These are phyloP conservation scores for Botrytis tulipae DNA, from an alignment of 2,329 filamentous ascomycete genomes.

Conservation along the genomic window DNA sequence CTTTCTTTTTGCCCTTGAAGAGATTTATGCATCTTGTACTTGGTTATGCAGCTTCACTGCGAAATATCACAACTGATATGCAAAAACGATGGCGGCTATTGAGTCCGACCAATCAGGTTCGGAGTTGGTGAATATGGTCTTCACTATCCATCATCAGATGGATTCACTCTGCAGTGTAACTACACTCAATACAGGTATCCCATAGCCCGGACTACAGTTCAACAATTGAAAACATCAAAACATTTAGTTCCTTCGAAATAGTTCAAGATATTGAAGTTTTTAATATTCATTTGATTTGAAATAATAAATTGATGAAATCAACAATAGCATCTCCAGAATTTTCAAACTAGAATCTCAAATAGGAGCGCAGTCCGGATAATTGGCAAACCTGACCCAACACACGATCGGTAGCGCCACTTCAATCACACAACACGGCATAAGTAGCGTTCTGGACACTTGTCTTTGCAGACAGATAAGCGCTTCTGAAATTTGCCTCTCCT, in stretches of 20 bases:
- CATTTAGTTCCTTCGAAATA: not conserved
- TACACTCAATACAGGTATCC: not conserved
- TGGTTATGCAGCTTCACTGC: not conserved
- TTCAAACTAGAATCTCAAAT: not conserved
- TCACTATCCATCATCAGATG: constrained; percentile 5
- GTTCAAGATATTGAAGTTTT: not conserved
- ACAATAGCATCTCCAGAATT: not conserved
- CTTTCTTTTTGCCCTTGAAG: not conserved
- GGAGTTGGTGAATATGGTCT: not conserved
- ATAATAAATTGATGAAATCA: not conserved
- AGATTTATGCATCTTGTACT: not conserved
- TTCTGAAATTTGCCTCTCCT: not conserved
- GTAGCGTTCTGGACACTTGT: not conserved
- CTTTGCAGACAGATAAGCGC: not conserved
- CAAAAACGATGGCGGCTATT: not conserved
- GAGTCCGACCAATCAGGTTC: not conserved
- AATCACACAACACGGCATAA: constrained; percentile 9
- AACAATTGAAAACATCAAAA: not conserved
- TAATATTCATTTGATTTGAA: not conserved
- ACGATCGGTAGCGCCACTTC: not conserved
- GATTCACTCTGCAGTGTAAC: constrained; percentile 18
- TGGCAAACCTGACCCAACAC: not conserved
- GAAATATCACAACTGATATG: not conserved
- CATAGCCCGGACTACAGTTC: not conserved
- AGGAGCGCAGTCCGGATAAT: not conserved